These are phyloP conservation scores for Hibiscus syriacus DNA, from an alignment of 345 rosid genomes.

Conservation along the genomic window DNA sequence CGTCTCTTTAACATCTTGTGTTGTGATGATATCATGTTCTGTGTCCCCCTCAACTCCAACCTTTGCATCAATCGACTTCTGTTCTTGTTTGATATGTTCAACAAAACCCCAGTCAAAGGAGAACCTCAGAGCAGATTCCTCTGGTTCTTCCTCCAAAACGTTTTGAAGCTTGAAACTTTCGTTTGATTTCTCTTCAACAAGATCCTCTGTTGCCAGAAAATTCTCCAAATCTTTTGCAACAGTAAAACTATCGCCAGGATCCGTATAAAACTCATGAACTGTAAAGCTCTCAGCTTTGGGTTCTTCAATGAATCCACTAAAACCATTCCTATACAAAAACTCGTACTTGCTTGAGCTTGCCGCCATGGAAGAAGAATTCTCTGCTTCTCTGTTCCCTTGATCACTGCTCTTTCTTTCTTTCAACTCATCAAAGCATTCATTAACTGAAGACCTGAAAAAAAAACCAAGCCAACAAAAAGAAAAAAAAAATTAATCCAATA, in stretches of 20 bases:
- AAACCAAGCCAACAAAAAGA: no score
- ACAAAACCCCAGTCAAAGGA: slow-evolving; percentile 6
- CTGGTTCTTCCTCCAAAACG: background rate
- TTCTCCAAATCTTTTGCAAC: background rate
- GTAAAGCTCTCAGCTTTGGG: slow-evolving; percentile 32
- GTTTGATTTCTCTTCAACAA: slow-evolving; percentile 16
- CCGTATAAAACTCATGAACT: slow-evolving; percentile 30
- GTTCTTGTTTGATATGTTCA: background rate
- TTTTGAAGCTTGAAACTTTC: slow-evolving; percentile 3
- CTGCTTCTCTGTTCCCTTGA: slow-evolving; percentile 12
- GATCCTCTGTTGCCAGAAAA: background rate
- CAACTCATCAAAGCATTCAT: slow-evolving; percentile 11
- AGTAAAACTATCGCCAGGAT: slow-evolving; percentile 5
- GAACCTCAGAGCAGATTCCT: slow-evolving; percentile 8
- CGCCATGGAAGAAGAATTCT: slow-evolving; percentile 17
- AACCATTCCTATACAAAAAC: slow-evolving; percentile 24
- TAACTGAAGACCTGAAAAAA: slow-evolving; percentile 19
- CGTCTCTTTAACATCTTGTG: background rate
- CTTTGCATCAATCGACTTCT: background rate
- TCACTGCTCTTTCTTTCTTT: background rate
- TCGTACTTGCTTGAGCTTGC: slow-evolving; percentile 27
- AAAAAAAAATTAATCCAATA: background rate
- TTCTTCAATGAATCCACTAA: slow-evolving; percentile 46
- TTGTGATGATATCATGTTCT: background rate
- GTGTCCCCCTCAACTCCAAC: background rate